Evolutionary conservation across 345 rosid species (phyloP).

Genomic region (Brassica juncea): DNA sequence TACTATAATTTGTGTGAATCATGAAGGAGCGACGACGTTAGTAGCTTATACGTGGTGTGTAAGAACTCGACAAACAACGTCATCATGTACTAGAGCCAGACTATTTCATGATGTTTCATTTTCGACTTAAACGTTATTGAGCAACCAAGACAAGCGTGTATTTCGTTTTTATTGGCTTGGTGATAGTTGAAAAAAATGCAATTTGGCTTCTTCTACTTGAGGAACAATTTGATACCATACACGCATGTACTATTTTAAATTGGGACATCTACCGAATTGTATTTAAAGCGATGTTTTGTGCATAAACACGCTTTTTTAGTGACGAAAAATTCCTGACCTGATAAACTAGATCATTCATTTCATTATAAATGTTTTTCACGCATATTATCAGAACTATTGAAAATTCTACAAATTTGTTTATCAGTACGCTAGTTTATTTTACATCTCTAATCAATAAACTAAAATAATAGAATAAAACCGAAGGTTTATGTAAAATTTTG

Average conservation of each 20-base stretch:
- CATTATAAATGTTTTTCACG: neutral
- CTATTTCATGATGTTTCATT: neutral
- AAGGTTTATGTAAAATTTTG: too few species aligned
- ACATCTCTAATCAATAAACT: too few species aligned
- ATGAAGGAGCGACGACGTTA: neutral
- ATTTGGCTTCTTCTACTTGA: conserved; percentile 6
- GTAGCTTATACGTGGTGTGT: neutral
- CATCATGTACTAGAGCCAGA: neutral
- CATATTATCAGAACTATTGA: neutral
- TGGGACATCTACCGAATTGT: neutral
- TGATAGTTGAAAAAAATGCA: conserved; percentile 1
- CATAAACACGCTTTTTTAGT: neutral
- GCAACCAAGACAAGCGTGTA: neutral
- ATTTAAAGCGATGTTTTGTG: neutral
- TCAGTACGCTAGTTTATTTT: neutral
- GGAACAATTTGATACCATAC: neutral
- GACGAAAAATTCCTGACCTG: neutral
- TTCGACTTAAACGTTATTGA: neutral
- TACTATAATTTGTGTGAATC: neutral
- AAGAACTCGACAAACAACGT: neutral
- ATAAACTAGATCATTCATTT: neutral
- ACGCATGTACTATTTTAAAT: neutral
- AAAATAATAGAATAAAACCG: too few species aligned
- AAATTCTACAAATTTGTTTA: neutral
- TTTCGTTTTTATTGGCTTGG: neutral